Evolutionary conservation across 2,329 filamentous ascomycete species (phyloP), one percentile per base, ranked within the genome.

Genomic region (Arthrocladium fulminans): DNA sequence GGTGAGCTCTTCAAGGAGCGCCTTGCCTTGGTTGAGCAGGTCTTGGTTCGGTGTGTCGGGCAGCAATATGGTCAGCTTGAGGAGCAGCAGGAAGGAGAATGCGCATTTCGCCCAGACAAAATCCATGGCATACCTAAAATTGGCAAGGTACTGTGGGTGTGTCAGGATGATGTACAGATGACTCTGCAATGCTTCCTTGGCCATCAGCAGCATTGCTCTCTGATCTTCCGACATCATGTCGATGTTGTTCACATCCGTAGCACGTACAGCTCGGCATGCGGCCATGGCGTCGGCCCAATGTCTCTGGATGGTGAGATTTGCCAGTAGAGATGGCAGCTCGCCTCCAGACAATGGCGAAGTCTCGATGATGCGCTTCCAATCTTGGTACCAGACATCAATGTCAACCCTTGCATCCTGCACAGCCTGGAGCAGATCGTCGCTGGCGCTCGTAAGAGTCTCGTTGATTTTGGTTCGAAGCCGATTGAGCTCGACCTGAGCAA

Each of bases 81-180:
- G 67, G 1, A 77, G 67, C 1, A 79, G 63, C 1, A 78, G 61
- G 38, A 77, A 73, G n/a, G 73, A 77, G 51, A 77, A 78, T 0
- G 74, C 73, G 44, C 73, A 74, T 57, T 79, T 79, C 0, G 74
- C 75, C 74, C 75, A 77, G 17, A 78, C 74, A 50, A 77, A 78
- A 47, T 77, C 74, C 68, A 76, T 75, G 0, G 74, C 73, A 53
- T 72, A 77, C 24, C 67, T 69, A 27, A 78, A 68, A 13, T 72
- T 73, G 12, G 65, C 67, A 7, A 78, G 67, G 54, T 79, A 79
- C 12, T 66, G 60, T 38, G 70, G 65, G 40, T 71, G 63, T n/a
- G 62, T 54, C 29, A 75, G 65, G 27, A 77, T 69, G 15, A 73
- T 67, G 3, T 67, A 63, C 2, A 79, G 64, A 48, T 79, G 75